Conservation (phyloP, 2,329 filamentous ascomycete genomes). For the Cercospora zeina region DNA sequence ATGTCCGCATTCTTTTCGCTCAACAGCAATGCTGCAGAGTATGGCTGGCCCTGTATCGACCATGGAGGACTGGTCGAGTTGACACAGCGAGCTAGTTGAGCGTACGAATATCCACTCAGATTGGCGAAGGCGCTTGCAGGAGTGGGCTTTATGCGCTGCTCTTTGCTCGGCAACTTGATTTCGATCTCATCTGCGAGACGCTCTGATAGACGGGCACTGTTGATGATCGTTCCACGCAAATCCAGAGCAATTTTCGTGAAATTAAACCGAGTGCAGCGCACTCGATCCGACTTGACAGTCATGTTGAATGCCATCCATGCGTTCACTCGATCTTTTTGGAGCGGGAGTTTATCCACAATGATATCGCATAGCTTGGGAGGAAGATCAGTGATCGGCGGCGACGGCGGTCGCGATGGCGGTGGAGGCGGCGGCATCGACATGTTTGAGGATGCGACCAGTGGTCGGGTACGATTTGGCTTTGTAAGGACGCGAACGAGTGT, state of each 20-base stretch:
- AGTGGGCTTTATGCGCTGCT: background rate
- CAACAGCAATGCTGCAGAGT: background rate
- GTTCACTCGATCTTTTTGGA: background rate
- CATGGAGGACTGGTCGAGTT: background rate
- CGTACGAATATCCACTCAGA: background rate
- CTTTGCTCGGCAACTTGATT: background rate
- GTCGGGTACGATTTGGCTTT: background rate
- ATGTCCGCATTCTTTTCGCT: background rate
- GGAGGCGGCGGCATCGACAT: background rate
- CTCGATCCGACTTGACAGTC: background rate
- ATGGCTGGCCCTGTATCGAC: background rate
- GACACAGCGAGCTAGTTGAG: background rate
- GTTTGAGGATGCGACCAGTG: background rate
- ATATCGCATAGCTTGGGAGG: background rate
- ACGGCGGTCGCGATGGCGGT: background rate
- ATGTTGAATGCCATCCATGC: background rate
- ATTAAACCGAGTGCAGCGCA: background rate
- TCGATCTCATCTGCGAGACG: background rate
- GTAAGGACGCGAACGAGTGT: background rate
- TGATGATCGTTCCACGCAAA: background rate
- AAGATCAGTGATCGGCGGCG: background rate
- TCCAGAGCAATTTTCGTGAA: background rate
- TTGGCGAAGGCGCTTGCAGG: background rate
- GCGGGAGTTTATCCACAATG: background rate
- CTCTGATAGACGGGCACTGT: background rate